Evolutionary conservation across 2,329 filamentous ascomycete species (phyloP), one percentile per base, ranked within the genome.

Genomic region (Arthrinium phaeospermum): DNA sequence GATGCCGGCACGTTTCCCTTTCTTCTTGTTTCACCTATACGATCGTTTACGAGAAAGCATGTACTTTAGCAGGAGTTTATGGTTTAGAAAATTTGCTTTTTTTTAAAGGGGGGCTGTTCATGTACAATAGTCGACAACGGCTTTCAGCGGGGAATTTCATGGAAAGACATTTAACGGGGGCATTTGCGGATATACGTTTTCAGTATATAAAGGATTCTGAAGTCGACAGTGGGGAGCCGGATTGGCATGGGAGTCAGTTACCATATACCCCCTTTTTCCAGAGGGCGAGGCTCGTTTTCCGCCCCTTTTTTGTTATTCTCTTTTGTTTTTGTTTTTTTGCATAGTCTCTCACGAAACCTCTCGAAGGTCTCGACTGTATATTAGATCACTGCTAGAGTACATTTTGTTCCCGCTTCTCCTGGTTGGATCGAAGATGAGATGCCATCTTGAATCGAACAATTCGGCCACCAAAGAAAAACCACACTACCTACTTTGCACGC

Each of bases 241-340:
- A 34, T 64, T 24, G 57, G 30, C 30, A 41, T 64, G 57, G 34
- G 57, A 34, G 57, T 64, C 57, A 41, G 22, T 64, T 64, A 64
- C 57, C 57, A 64, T 64, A 64, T 64, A 64, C 57, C 57, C 57
- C 57, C 57, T 41, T 64, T 64, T 64, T 64, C 34, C 34, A 41
- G 57, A 24, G 34, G 57, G 57, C 57, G 57, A 64, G 22, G 30
- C 19, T 64, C 34, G 34, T 64, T 64, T 64, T 41, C 57, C 34
- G 57, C 57, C 57, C 57, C 34, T 64, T 14, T 14, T 61, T 41
- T 64, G 30, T 61, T 41, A 7, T n/a, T 12, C 5, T 22, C 12
- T 64, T 13, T 8, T 61, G 7, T 41, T 41, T 37, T 24, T 41
- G 34, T 12, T 24, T 41, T 41, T 1, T 61, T 19, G 12, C 30